Evolutionary conservation across 192 early-diverging fungal genomes (phyloP), one percentile per base, ranked within the genome.

Genomic region (Backusella sp.): DNA sequence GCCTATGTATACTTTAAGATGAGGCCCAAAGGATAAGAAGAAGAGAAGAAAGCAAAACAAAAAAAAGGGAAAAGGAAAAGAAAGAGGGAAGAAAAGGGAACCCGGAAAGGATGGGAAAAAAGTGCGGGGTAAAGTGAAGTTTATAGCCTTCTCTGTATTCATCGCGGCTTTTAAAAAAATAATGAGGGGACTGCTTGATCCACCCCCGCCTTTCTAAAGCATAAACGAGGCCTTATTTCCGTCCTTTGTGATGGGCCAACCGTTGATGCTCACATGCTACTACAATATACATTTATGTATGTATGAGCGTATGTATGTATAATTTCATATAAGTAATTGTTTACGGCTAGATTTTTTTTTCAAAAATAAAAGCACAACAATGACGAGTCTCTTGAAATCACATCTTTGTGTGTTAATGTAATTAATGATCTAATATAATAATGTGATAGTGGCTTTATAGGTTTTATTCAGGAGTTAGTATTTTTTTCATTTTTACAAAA

Each of bases 91-190:
- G 32, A 68, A 37, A 69, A 37, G 36, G 36, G 35, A 37, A 35
- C n/a, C 68, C 68, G 34, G 68, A 68, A 68, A 68, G 30, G 66
- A 69, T 69, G 68, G 68, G 68, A 69, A 69, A 69, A 39, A 69
- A 69, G 23, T 69, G 68, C 68, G 68, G 68, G 68, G 68, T 69
- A 69, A 69, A 32, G 19, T 39, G 37, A 23, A 37, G 36, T 69
- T 23, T 69, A 14, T 62, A 28, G 56, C 21, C 14, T 28, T 9
- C 21, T 26, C 56, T 62, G 56, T 62, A 62, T 62, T 28, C 56
- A 62, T 62, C 9, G 68, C 68, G 68, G 68, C 36, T 69, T n/a
- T 69, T 69, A 19, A 69, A 69, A 68, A 12, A 21, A 62, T 28
- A 28, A 62, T 28, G 26, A 28, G 26, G 56, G 56, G 56, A 62